Conservation (phyloP, 352 stramenopile species). For the Phytophthora multivora region DNA sequence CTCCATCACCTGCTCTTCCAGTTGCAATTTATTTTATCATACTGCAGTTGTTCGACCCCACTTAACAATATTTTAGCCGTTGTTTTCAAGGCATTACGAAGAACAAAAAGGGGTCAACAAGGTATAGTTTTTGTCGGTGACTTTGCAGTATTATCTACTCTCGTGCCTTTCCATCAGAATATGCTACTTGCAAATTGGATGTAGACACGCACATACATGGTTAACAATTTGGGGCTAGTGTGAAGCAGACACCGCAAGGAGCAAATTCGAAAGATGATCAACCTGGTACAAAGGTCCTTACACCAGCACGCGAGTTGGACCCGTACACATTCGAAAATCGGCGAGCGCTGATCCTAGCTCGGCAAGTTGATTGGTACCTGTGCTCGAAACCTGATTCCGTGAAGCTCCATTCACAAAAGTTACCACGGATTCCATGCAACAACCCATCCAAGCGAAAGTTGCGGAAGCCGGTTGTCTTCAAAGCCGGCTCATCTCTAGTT, state of each 20-base stretch:
- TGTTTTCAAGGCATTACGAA: slow-evolving; percentile 24
- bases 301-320: slow-evolving; percentile 35
- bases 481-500: slow-evolving; percentile 33
- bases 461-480: slow-evolving; percentile 53
- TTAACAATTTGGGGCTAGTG: slow-evolving; percentile 25
- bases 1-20: slow-evolving; percentile 7
- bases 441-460: slow-evolving; percentile 57
- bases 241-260: slow-evolving; percentile 6
- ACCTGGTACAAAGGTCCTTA: background rate
- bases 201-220: background rate
- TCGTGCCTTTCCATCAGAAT: slow-evolving; percentile 28
- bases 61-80: slow-evolving; percentile 35
- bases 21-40: slow-evolving; percentile 22
- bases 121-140: slow-evolving; percentile 39
- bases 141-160: slow-evolving; percentile 14
- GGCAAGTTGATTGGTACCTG: slow-evolving; percentile 49
- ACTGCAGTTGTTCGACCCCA: slow-evolving; percentile 18
- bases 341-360: slow-evolving; percentile 46
- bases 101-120: slow-evolving; percentile 33
- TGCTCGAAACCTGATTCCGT: slow-evolving; percentile 50
- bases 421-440: slow-evolving; percentile 51
- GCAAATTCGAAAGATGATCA: background rate
- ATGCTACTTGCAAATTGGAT: slow-evolving; percentile 6
- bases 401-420: slow-evolving; percentile 54
- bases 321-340: slow-evolving; percentile 62